Evolutionary conservation across 352 stramenopile species (phyloP).

Genomic region (Globisporangium carolinianum): DNA sequence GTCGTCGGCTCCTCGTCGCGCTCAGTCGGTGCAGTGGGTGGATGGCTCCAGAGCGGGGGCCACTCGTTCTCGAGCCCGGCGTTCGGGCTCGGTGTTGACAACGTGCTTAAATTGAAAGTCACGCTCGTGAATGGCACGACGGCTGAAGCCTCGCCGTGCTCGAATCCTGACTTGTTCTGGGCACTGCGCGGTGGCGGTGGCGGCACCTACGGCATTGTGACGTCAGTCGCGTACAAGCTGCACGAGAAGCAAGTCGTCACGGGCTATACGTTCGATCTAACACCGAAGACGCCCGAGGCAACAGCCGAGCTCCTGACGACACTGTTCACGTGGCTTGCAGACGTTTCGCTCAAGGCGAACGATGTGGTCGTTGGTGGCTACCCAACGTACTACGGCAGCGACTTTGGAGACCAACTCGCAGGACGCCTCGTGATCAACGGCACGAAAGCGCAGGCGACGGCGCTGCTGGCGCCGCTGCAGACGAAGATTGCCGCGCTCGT

Average conservation of each 20-base stretch:
- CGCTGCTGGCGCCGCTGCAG: not conserved
- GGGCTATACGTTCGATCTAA: not conserved
- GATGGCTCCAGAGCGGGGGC: slow-evolving; percentile 3
- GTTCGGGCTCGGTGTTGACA: slow-evolving; percentile 6
- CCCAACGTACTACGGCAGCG: not conserved
- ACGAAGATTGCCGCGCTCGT: not conserved
- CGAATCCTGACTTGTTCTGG: slow-evolving; percentile 7
- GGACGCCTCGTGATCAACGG: slow-evolving; percentile 2
- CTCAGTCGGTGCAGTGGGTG: not conserved
- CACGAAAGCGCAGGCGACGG: not conserved
- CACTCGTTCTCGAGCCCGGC: slow-evolving; percentile 6
- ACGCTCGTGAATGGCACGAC: not conserved
- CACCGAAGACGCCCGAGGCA: not conserved
- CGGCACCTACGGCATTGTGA: slow-evolving; percentile 2
- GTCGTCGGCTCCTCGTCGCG: not conserved
- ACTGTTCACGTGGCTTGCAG: slow-evolving; percentile 1
- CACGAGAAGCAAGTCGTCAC: not conserved
- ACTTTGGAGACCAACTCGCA: not conserved
- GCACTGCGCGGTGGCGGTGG: slow-evolving; percentile 3
- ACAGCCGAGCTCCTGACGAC: not conserved
- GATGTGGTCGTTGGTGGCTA: slow-evolving; percentile 1
- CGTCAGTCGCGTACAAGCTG: not conserved
- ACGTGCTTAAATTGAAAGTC: slow-evolving; percentile 5
- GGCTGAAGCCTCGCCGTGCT: not conserved
- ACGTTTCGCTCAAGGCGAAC: not conserved